phyloP scores from a whole-genome alignment of 1,284 basidiomycete genomes.

The Calocybe gambosa region DNA sequence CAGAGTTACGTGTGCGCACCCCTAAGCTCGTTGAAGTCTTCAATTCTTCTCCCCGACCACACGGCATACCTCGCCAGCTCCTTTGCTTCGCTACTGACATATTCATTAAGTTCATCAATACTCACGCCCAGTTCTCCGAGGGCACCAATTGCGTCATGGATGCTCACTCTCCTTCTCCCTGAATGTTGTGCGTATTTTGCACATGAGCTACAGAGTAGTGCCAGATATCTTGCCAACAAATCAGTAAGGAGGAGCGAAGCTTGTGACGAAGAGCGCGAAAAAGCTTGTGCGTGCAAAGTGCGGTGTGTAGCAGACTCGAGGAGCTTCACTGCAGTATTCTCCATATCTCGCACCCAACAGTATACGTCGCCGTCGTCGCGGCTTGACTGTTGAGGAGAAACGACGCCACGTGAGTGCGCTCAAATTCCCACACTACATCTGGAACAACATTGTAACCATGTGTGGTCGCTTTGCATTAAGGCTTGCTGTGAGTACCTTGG shows the following conservation, averaged over 20 bases:
- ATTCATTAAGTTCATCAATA: conserved; percentile 63
- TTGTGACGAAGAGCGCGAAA: conserved; percentile 65
- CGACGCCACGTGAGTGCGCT: not conserved
- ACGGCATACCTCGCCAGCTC: conserved; percentile 62
- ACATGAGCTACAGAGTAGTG: conserved; percentile 55
- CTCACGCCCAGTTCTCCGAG: conserved; percentile 67
- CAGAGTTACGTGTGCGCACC: conserved; percentile 38
- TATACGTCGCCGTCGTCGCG: conserved; percentile 16
- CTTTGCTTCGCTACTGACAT: conserved; percentile 52
- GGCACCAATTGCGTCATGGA: conserved; percentile 55
- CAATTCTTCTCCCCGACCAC: conserved; percentile 52
- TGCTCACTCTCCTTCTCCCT: conserved; percentile 49
- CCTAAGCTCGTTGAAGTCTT: conserved; percentile 66
- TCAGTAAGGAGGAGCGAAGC: conserved; percentile 65
- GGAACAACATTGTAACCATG: conserved; percentile 29
- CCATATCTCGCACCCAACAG: too few relatives aligned
- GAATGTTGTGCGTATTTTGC: conserved; percentile 68
- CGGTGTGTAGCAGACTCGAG: conserved; percentile 62
- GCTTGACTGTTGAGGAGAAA: not conserved
- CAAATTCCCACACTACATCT: not conserved
- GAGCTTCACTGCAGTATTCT: conserved; percentile 37
- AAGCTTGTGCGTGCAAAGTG: conserved; percentile 68
- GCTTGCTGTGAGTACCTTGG: conserved; percentile 33
- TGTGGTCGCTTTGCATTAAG: conserved; percentile 61
- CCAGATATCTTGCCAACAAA: conserved; percentile 64